Evolutionary conservation across 2,329 filamentous ascomycete species (phyloP), one percentile per base, ranked within the genome.

Genomic region (Chrysosporium keratinophilum): DNA sequence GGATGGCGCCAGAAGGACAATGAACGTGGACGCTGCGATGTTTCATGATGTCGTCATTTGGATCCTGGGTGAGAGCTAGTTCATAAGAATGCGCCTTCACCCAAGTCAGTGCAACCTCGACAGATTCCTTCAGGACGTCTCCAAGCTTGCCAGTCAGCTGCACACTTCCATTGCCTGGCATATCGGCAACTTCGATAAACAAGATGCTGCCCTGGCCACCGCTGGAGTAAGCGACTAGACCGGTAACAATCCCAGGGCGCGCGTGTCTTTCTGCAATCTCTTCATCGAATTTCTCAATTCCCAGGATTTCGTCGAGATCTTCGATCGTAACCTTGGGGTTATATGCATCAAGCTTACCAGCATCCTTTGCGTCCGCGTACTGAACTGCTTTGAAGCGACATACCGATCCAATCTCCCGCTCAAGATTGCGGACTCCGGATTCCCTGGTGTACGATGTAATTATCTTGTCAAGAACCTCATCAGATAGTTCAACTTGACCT

Each of bases 381-480:
- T 97, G 87, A 17, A 98, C 93, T 2, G 93, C 93, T 74, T 96
- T 96, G 62, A 87, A 85, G 57, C 93, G 88, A 69, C 93, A 96
- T 39, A 98, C 89, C 14, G 87, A 88, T 40, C 91, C 91, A 62
- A 98, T 85, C 70, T 98, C 93, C 57, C 93, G 87, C 72, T 98
- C 93, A 19, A 98, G 79, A 65, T 95, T 97, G 62, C 93, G 88
- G 33, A 98, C 93, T 40, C 93, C 93, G 50, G 91, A 87, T 71
- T 98, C 93, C 58, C 91, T 88, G 40, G 93, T 98, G 74, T 98
- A 98, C 28, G 86, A 85, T 64, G 93, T 93, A 63, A 97, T 97
- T 60, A 96, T 88, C 69, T 94, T 95, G 69, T 91, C 88, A 54
- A 98, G 80, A 2, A 96, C 90, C 33, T 91, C 86, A 56, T 88